Conservation (phyloP, 73 alveolate species). For the Paramecium pentaurelia region DNA sequence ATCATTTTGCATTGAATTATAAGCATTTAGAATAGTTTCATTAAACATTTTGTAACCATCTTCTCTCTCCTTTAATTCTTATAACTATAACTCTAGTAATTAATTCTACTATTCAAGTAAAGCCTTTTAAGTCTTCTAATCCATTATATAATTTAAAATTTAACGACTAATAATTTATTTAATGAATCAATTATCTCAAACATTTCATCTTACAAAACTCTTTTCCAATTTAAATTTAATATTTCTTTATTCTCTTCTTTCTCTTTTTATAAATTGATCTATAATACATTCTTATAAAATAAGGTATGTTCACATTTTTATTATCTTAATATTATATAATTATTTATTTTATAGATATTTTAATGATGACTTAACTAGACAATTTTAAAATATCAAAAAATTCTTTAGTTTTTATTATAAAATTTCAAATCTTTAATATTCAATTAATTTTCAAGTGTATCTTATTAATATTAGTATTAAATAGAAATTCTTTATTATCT, state of each 20-base stretch:
- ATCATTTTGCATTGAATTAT: conserved; percentile 31
- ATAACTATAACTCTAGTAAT: neutral
- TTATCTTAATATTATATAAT: no score
- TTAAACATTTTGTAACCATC: neutral
- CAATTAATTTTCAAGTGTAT: no score
- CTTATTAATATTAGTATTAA: no score
- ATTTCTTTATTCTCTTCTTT: neutral
- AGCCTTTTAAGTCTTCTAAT: conserved; percentile 19
- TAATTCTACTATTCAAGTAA: conserved; percentile 6
- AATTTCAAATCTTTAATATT: no score
- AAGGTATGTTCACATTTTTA: no score
- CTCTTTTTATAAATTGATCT: neutral
- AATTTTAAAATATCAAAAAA: no score
- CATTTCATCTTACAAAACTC: neutral
- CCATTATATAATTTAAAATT: neutral
- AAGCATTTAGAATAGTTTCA: conserved; percentile 9
- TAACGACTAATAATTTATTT: neutral
- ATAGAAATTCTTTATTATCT: no score
- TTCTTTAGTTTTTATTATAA: no score
- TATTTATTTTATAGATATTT: no score
- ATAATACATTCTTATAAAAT: no score
- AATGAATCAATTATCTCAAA: neutral
- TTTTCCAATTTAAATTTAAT: neutral
- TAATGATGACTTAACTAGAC: no score
- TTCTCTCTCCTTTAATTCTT: conserved; percentile 25